Evolutionary conservation across 495 filamentous ascomycete species (phyloP), one percentile per base, ranked within the genome.

Genomic region (Penicillium salamii): DNA sequence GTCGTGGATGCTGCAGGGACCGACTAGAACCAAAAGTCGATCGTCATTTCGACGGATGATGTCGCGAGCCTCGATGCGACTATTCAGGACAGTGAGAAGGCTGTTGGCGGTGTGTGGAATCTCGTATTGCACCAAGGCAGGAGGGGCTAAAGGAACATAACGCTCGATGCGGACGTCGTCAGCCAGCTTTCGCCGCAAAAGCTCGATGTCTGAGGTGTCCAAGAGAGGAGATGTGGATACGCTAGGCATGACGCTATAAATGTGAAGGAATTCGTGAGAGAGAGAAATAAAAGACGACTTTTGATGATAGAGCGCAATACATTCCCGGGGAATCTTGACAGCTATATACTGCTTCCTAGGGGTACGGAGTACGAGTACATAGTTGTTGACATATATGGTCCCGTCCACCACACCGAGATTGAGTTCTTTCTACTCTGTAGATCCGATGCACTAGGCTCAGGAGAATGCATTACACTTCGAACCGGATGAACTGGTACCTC

Each of bases 1-100:
- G 65, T 97, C 91, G 72, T 97, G 91, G 61, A 97, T 89, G 32
- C 90, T 95, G 77, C 91, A 97, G 17, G 91, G 91, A 1, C 91
- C 91, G 58, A 91, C 86, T 41, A 97, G 81, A 45, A 96, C 91
- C 47, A 97, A 82, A 6, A 97, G 87, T 33, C 89, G 88, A 74
- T 95, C 89, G 59, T 79, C 75, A 15, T 46, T 21, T n/a, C 67
- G 60, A 52, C 81, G 81, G 52, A 95, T 85, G 64, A 93, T 84
- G 14, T 79, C 68, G 43, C 87, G 78, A 44, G 88, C 83, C 55
- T 91, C 86, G 45, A 76, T 76, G 35, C 90, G 86, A 53, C 88
- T 90, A 58, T 80, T 77, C 43, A 92, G 67, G n/a, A 95, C 89
- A 1, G 89, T 49, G 14, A 49, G 45, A 21, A 54, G 52, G 8